Evolutionary conservation across 2,329 filamentous ascomycete species (phyloP), one percentile per base, ranked within the genome.

Genomic region (Epichloe sp.): DNA sequence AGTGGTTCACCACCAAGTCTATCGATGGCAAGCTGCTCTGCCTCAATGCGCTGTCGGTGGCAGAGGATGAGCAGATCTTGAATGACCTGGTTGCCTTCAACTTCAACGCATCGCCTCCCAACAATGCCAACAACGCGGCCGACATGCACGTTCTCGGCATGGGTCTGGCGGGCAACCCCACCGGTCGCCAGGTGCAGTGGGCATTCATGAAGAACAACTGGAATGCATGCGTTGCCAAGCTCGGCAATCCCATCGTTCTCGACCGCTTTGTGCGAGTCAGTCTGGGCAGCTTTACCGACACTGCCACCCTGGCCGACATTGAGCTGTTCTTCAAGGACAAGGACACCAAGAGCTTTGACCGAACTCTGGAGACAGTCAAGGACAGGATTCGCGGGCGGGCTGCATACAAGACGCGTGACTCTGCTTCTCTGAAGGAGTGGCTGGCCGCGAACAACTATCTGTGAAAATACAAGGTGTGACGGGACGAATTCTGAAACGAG

Each of bases 21-120:
- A 83, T 96, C 38, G 93, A 97, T 61, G 90, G 89, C 60, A 94
- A 90, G 68, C 89, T 95, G 58, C 86, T 95, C 56, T 85, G 82
- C 57, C 78, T 97, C 3, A 74, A 78, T 38, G 80, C 86, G 4
- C 77, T 98, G 44, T 88, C 89, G 36, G 80, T 82, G 40, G 82
- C 86, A 19, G 83, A 84, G 59, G 80, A 88, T 51, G 63, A 69
- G 11, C 78, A 81, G 10, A 72, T 96, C 34, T 81, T 94, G 44
- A 71, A 77, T 52, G 69, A 68, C 75, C 83, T 77, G 63, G 85
- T 74, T 59, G 83, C 68, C 78, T 96, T 90, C 68, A 85, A 95
- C 67, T 90, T 88, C 58, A 83, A 85, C 65, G 76, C 68, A 36
- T 73, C 74, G 1, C 76, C 76, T 1, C 75, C 76, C 1, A 69